A percentile compares a stretch with the other conserved stretches of the same genome.
Evolutionary conservation across 176 grass and related monocot genomes (phyloP).

Genomic region (Musa schizocarpa): DNA sequence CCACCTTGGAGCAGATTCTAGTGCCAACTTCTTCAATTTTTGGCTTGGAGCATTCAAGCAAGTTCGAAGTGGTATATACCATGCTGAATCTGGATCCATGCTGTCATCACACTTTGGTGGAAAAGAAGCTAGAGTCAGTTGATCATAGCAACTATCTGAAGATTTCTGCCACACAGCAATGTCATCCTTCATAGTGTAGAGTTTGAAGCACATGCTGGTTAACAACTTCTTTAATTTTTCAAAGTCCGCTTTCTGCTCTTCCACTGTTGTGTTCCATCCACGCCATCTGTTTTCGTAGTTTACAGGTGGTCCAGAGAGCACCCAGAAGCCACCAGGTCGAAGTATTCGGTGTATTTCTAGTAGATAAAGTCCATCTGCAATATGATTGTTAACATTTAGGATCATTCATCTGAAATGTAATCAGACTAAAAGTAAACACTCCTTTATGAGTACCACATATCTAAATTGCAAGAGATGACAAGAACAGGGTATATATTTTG

Average conservation of each 20-base stretch:
- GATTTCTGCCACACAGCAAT: conserved; percentile 88
- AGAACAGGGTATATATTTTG: not conserved
- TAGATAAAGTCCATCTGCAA: conserved; percentile 65
- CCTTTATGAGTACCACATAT: not conserved
- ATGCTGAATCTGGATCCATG: conserved; percentile 62
- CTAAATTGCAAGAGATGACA: not conserved
- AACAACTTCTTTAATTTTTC: conserved; percentile 68
- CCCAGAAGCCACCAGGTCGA: conserved; percentile 79
- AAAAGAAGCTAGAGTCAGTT: conserved; percentile 49
- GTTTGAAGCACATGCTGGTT: conserved; percentile 73
- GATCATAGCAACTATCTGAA: conserved; percentile 60
- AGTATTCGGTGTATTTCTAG: conserved; percentile 75
- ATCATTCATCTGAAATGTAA: not conserved
- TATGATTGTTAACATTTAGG: conserved; percentile 10
- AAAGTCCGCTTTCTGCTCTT: conserved; percentile 70
- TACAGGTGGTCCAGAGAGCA: conserved; percentile 81
- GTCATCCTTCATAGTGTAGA: conserved; percentile 73
- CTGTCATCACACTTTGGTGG: conserved; percentile 87
- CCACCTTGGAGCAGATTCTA: conserved; percentile 59
- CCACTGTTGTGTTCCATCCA: conserved; percentile 85
- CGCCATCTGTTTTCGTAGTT: conserved; percentile 97
- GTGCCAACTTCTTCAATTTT: conserved; percentile 37
- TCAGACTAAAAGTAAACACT: not conserved
- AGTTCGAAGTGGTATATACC: conserved; percentile 76
- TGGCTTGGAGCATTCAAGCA: conserved; percentile 50